Percentiles rank a stretch among this genome's conserved stretches.
Evolutionary conservation across 768 basidiomycete species (phyloP).

Genomic region (Panellus pusillus): DNA sequence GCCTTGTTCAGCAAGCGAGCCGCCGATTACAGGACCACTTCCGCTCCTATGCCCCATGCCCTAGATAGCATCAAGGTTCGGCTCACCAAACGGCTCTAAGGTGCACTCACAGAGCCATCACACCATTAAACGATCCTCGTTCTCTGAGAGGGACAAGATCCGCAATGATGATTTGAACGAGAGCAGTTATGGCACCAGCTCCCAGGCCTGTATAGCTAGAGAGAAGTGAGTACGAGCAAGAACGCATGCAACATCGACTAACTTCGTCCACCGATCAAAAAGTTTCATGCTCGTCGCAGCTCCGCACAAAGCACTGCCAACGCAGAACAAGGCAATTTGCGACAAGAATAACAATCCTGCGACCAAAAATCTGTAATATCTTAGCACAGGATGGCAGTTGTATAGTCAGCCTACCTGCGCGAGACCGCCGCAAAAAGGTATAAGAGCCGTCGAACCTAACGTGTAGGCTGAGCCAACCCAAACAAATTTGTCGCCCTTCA

Average conservation of each 20-base stretch:
- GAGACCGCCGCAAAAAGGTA: conserved; percentile 40
- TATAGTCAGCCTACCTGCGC: conserved; percentile 20
- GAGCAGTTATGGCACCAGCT: conserved; percentile 38
- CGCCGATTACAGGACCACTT: conserved; percentile 38
- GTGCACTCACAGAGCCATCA: conserved; percentile 35
- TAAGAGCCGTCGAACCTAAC: conserved; percentile 39
- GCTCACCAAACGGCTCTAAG: not conserved
- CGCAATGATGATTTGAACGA: conserved; percentile 41
- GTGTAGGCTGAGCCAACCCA: conserved; percentile 50
- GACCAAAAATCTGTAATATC: conserved; percentile 36
- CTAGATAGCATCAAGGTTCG: conserved; percentile 7
- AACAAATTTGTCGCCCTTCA: conserved; percentile 38
- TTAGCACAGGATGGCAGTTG: conserved; percentile 1
- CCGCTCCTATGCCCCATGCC: conserved; percentile 37
- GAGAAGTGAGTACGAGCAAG: conserved; percentile 25
- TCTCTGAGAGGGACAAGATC: conserved; percentile 50
- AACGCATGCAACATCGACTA: conserved; percentile 14
- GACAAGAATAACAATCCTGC: conserved; percentile 31
- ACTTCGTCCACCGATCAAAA: conserved; percentile 43
- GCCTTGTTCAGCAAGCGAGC: conserved; percentile 30
- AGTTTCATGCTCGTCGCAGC: conserved; percentile 39
- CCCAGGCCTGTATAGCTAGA: not conserved
- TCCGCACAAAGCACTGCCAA: conserved; percentile 46
- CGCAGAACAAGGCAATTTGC: conserved; percentile 36
- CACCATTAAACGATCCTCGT: conserved; percentile 39